phyloP scores from a whole-genome alignment of 2,329 filamentous ascomycete genomes.

The Botryosphaeria dothidea region DNA sequence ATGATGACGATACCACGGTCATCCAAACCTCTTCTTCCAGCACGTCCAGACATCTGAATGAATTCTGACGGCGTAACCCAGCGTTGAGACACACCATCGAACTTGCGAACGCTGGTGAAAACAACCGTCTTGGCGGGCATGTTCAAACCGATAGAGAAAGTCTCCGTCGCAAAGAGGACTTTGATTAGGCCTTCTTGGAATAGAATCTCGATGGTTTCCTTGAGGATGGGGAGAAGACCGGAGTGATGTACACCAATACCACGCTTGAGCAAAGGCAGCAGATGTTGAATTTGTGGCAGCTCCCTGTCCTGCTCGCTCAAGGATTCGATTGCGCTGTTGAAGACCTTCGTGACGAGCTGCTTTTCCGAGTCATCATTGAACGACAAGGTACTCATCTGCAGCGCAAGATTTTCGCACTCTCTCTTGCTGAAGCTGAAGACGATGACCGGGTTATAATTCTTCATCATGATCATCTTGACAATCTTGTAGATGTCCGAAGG shows the following conservation, averaged over 20 bases:
- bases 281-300: conserved; percentile 85
- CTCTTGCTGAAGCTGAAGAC: conserved; percentile 99
- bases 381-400: conserved; percentile 81
- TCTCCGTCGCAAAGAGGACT: conserved; percentile 95
- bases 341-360: conserved; percentile 90
- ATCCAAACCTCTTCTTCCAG: conserved; percentile 94
- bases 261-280: conserved; percentile 82
- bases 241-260: conserved; percentile 98
- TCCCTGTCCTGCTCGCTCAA: conserved; percentile 88
- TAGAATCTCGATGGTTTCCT: conserved; percentile 97
- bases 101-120: conserved; percentile 96
- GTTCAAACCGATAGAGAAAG: conserved; percentile 97
- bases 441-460: conserved; percentile 96
- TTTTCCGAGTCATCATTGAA: conserved; percentile 98
- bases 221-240: conserved; percentile 89
- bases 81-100: conserved; percentile 77
- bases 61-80: conserved; percentile 95
- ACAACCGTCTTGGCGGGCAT: conserved; percentile 99
- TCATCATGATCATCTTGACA: conserved; percentile 97
- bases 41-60: conserved; percentile 97
- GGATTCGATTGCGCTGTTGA: conserved; percentile 88
- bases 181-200: conserved; percentile 99
- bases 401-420: conserved; percentile 87
- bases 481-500: conserved; percentile 93
- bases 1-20: conserved; percentile 98